Base-by-base conservation (phyloP, 768 basidiomycete genomes). In the Russula ochroleuca region DNA sequence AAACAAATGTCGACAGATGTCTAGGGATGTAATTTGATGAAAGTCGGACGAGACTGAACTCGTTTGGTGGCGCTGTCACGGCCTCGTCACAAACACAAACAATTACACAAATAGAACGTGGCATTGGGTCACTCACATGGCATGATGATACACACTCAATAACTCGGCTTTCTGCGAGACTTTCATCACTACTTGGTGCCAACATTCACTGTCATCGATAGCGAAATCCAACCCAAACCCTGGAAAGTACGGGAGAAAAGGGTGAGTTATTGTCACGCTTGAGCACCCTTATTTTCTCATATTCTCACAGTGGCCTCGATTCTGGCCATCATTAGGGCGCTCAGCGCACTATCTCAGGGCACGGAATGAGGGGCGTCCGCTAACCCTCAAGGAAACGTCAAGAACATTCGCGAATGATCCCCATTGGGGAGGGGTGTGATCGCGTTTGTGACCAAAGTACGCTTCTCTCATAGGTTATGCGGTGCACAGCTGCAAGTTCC, bases 321-420 rank as follows among this genome's bases (percentile, higher is more conserved):
- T 48, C 14, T 37, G 15, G 23, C 14, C 43, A 31, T 47, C 37
- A 28, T 28, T 28, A 41, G 41, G 59, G 59, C 64, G 59, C 54
- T 50, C 50, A 35, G 25, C 15, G 7, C 11, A 31, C 9, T n/a
- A 48, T 15, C 38, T 17, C 38, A 52, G 52, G 48, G 52, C 43
- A 28, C 50, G 14, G 41, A 53, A 51, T 8, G 58, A 40, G 41
- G 57, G 45, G 15, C 50, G 4, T 35, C 57, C 17, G 37, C 15
- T n/a, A 4, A 11, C 35, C 38, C n/a, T 59, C 61, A 17, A 54
- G 23, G 51, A 59, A 59, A 47, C 14, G 2, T 15, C 10, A 41
- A 64, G 63, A 59, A 59, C 52, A 49, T 64, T 64, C 63, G 37
- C 25, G 57, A 54, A 54, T 38, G 11, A 25, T 19, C 52, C 45